These are phyloP conservation scores for Suillus lakei DNA, from an alignment of 768 basidiomycete species.

Conservation along the genomic window DNA sequence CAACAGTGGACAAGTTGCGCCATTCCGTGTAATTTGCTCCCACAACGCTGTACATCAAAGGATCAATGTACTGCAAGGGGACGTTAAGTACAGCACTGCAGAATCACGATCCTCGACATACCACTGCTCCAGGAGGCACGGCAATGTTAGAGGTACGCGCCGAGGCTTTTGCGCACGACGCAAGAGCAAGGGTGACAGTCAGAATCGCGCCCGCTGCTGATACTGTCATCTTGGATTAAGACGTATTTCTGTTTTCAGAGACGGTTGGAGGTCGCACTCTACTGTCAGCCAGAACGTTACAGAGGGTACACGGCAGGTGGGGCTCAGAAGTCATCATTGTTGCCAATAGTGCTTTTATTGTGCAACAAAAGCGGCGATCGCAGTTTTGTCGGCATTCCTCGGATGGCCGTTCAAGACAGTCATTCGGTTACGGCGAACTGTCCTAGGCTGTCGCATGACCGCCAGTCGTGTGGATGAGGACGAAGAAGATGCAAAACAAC, in stretches of 20 bases:
- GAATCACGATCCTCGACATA: slow-evolving; percentile 7
- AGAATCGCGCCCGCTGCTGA: slow-evolving; percentile 7
- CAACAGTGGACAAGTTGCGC: slow-evolving; percentile 41
- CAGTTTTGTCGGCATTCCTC: slow-evolving; percentile 5
- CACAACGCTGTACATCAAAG: slow-evolving; percentile 55
- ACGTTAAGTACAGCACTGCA: neutral
- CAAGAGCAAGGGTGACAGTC: slow-evolving; percentile 5
- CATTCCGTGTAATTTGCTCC: slow-evolving; percentile 46
- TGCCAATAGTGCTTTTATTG: slow-evolving; percentile 9
- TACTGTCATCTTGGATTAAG: slow-evolving; percentile 9
- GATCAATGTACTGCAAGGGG: slow-evolving; percentile 50
- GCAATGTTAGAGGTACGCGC: neutral
- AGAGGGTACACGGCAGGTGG: slow-evolving; percentile 1
- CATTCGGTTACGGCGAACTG: neutral
- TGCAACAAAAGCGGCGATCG: neutral
- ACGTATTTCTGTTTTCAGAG: slow-evolving; percentile 4
- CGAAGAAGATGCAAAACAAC: neutral
- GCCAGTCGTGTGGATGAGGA: slow-evolving; percentile 15
- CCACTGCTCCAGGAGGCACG: slow-evolving; percentile 26
- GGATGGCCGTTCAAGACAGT: neutral
- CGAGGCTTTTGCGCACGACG: neutral
- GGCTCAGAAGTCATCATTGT: neutral
- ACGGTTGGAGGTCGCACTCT: neutral
- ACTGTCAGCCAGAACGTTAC: neutral
- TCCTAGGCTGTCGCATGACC: slow-evolving; percentile 12